A percentile compares a stretch with the other conserved stretches of the same genome.
Conservation (phyloP, 305 asterid species). For the Rubia peregrina region DNA sequence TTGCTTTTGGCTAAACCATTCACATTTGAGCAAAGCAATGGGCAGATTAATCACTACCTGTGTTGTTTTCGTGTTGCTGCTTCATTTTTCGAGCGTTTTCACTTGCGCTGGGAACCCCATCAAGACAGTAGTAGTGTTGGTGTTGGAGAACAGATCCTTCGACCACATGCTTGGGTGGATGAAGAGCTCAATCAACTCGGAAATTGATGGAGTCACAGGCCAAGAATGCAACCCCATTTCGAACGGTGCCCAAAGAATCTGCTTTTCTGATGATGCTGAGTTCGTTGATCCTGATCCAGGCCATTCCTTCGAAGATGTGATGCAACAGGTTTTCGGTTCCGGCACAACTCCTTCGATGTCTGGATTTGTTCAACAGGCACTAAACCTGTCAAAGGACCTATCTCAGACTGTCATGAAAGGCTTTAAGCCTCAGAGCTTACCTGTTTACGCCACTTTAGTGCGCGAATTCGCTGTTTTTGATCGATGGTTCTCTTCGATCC, state of each 20-base stretch:
- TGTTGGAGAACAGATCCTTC: constrained; percentile 73
- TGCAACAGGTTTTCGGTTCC: constrained; percentile 35
- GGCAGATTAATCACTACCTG: constrained; percentile 4
- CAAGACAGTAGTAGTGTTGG: constrained; percentile 62
- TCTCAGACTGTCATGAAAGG: constrained; percentile 73
- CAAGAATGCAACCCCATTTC: constrained; percentile 57
- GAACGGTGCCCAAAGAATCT: constrained; percentile 21
- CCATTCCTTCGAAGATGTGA: constrained; percentile 66
- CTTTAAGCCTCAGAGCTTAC: constrained; percentile 51
- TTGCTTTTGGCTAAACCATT: not conserved
- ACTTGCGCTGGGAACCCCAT: constrained; percentile 39
- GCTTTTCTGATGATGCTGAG: constrained; percentile 66
- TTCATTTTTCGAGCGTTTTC: constrained; percentile 24
- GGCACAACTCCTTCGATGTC: constrained; percentile 54
- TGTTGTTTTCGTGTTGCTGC: constrained; percentile 23
- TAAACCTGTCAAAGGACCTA: constrained; percentile 35
- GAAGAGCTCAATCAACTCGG: constrained; percentile 58
- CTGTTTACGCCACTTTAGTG: constrained; percentile 39
- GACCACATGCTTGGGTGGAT: constrained; percentile 90
- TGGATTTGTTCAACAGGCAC: constrained; percentile 79
- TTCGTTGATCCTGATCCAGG: constrained; percentile 80
- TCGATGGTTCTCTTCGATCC: constrained; percentile 59
- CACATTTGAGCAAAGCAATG: constrained; percentile 1
- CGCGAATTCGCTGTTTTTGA: constrained; percentile 56
- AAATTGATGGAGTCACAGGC: constrained; percentile 69